Base-by-base conservation (phyloP, 2,329 filamentous ascomycete genomes). In the Fusarium veterinarium region DNA sequence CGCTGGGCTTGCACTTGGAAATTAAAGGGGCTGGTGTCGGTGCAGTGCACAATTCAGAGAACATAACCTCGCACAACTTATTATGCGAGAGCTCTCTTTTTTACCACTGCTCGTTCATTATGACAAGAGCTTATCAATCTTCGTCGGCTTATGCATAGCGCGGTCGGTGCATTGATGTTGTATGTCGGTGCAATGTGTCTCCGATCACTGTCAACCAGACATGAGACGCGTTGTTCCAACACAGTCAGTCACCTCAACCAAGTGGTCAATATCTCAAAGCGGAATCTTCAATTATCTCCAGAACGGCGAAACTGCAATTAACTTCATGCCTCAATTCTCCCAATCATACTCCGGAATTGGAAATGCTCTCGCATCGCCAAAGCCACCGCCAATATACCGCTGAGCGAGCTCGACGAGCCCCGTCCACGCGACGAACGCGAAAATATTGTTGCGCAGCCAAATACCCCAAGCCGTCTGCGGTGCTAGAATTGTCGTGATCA, bases 401-500 rank as follows among this genome's bases (percentile, higher is more conserved):
- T 73, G 73, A 3, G 38, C 45, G 80, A 79, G 20, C 75, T 77
- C 48, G 78, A 71, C 31, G 30, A 84, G 66, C 5, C 79, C 75
- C 3, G 73, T 80, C 82, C 82, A 83, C 35, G 78, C 75, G 19
- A 86, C 64, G 10, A 86, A 76, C 8, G 78, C 76, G 57, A 87
- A 83, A 1, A 84, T 64, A 2, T 64, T 64, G 52, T 87, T 86
- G 31, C 86, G 78, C 30, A 86, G 5, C 82, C 83, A 83, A 23
- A 87, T 77, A 0, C 82, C 84, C 82, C 82, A 85, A 11, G 75
- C 77, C 12, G 83, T 84, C 75, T 86, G 83, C n/a, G 85, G 85
- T 12, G 81, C 83, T 28, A 86, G 40, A 31, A 86, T 62, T 2
- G 67, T 67, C 11, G 77, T 77, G 5, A 86, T 56, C 1, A 81